These are phyloP conservation scores for Fusarium temperatum DNA, from an alignment of 2,329 filamentous ascomycete genomes.

Conservation along the genomic window DNA sequence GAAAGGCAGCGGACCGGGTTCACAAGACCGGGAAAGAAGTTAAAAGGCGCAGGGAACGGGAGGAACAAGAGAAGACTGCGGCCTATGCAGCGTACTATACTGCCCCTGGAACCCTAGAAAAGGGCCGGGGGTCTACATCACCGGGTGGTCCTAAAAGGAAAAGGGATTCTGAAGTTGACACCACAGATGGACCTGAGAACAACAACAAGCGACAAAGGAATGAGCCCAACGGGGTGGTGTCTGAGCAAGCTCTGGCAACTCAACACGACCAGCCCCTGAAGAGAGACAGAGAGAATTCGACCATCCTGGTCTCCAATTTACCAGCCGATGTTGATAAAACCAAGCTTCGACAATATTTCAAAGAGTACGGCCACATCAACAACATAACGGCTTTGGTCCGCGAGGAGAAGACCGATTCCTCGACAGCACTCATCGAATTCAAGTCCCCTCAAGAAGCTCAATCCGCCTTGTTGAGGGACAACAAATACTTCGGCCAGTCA, in stretches of 20 bases:
- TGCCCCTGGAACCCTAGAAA: constrained; percentile 38
- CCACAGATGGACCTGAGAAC: constrained; percentile 53
- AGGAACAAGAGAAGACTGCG: constrained; percentile 68
- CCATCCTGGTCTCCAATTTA: constrained; percentile 81
- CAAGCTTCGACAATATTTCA: constrained; percentile 88
- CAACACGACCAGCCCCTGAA: constrained; percentile 57
- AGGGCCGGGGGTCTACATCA: constrained; percentile 42
- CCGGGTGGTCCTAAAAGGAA: constrained; percentile 74
- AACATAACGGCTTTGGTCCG: constrained; percentile 72
- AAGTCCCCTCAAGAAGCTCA: constrained; percentile 80
- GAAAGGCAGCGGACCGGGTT: constrained; percentile 76
- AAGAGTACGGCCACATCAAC: constrained; percentile 86
- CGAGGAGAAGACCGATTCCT: constrained; percentile 67
- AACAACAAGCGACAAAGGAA: constrained; percentile 74
- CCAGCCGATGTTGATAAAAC: constrained; percentile 75
- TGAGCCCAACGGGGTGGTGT: constrained; percentile 47
- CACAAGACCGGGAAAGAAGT: constrained; percentile 74
- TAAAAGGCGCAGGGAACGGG: constrained; percentile 70
- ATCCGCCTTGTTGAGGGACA: constrained; percentile 81
- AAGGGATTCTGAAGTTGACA: constrained; percentile 66
- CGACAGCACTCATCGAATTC: constrained; percentile 86
- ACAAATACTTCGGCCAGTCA: constrained; percentile 78
- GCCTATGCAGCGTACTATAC: constrained; percentile 56
- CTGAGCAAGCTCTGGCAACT: constrained; percentile 5
- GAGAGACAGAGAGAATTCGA: constrained; percentile 90